A percentile compares a stretch with the other conserved stretches of the same genome.
phyloP scores from a whole-genome alignment of 371 early-diverging fungal species.

The Syncephalastrum monosporum region DNA sequence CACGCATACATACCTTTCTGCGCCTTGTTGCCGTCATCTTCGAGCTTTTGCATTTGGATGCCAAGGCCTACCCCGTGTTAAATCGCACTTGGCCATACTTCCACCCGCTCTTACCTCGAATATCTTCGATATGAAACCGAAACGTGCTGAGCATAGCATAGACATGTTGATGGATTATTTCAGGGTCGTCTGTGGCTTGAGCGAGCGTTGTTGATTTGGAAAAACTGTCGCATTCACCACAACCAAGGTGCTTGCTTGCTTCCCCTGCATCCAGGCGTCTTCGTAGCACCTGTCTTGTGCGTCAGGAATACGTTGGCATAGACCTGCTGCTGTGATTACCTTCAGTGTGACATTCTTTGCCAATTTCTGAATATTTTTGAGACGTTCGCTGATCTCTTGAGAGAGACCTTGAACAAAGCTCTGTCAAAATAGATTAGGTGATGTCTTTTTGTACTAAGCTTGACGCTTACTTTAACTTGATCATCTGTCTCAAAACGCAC shows the following conservation, averaged over 20 bases:
- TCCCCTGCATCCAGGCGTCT: constrained; percentile 50
- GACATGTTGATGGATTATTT: constrained; percentile 41
- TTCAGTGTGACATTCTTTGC: constrained; percentile 61
- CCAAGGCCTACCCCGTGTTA: constrained; percentile 43
- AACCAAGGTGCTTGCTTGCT: constrained; percentile 63
- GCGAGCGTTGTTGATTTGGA: constrained; percentile 54
- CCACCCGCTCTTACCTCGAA: constrained; percentile 44
- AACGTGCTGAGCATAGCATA: constrained; percentile 47
- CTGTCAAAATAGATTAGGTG: constrained; percentile 4
- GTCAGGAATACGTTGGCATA: too few species aligned
- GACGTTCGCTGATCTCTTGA: constrained; percentile 52
- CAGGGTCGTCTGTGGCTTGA: constrained; percentile 43
- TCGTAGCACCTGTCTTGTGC: constrained; percentile 34
- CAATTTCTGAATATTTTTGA: constrained; percentile 42
- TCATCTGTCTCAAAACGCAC: constrained; percentile 72
- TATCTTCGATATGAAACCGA: constrained; percentile 48
- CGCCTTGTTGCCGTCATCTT: constrained; percentile 11
- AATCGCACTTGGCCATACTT: not conserved
- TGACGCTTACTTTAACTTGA: constrained; percentile 52
- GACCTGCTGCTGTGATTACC: constrained; percentile 22
- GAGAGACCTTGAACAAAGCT: constrained; percentile 51
- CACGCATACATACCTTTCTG: not conserved
- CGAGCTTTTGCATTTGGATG: constrained; percentile 62
- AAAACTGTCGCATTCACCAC: constrained; percentile 64
- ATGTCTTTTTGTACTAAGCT: not conserved